A percentile compares a stretch with the other conserved stretches of the same genome.
Conservation (phyloP, 2,329 filamentous ascomycete species). For the Cladosporium oxysporum region DNA sequence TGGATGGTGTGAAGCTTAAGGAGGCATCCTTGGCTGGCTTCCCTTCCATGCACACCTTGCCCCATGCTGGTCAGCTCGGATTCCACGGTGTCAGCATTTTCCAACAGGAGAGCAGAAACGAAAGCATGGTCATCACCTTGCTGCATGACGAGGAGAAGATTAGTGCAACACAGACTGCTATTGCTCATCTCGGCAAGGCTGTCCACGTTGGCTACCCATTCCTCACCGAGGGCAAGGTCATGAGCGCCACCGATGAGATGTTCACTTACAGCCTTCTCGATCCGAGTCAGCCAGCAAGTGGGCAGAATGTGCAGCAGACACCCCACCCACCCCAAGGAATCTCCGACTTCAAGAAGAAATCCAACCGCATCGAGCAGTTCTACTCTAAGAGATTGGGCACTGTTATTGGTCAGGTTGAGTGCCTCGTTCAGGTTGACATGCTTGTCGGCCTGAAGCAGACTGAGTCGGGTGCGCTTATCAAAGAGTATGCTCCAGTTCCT, state of each 20-base stretch:
- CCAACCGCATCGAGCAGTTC: conserved; percentile 76
- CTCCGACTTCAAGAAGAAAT: conserved; percentile 80
- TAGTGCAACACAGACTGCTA: conserved; percentile 67
- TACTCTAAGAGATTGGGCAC: conserved; percentile 93
- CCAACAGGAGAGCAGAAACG: conserved; percentile 91
- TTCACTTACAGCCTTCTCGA: conserved; percentile 80
- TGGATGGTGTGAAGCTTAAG: conserved; percentile 81
- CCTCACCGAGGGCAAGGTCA: conserved; percentile 87
- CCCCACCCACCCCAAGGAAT: conserved; percentile 77
- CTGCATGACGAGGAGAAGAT: conserved; percentile 71
- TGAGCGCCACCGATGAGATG: conserved; percentile 86
- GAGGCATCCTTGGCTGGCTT: conserved; percentile 87
- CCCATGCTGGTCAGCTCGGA: conserved; percentile 76
- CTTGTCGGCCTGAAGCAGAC: conserved; percentile 88
- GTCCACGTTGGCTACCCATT: conserved; percentile 95
- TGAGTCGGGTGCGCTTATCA: conserved; percentile 85
- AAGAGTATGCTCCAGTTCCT: conserved; percentile 85
- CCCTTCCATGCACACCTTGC: conserved; percentile 82
- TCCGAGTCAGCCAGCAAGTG: conserved; percentile 40
- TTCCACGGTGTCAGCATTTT: conserved; percentile 94
- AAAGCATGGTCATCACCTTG: conserved; percentile 91
- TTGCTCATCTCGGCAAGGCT: conserved; percentile 76
- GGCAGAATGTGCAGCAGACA: conserved; percentile 60
- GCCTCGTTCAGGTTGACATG: conserved; percentile 89
- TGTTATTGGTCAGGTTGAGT: conserved; percentile 82